These are phyloP conservation scores for Pythium phragmitis DNA, from an alignment of 352 stramenopile species.

Conservation along the genomic window DNA sequence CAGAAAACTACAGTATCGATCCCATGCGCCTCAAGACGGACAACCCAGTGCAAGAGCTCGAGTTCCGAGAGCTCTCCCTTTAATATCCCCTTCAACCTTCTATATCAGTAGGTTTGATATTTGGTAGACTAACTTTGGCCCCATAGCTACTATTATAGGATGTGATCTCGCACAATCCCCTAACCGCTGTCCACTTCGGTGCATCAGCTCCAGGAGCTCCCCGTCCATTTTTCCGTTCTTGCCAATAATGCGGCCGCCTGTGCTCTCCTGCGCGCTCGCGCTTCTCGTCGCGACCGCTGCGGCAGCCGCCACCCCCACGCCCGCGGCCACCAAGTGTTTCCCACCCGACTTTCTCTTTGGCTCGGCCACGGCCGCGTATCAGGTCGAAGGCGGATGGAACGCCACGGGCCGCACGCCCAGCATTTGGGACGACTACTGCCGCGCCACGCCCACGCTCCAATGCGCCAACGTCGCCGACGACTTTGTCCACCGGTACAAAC, in stretches of 20 bases:
- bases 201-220: not conserved
- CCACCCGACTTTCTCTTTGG: conserved; percentile 83
- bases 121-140: too few species aligned
- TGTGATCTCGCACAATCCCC: too few species aligned
- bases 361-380: conserved; percentile 88
- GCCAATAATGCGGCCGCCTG: not conserved
- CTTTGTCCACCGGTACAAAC: conserved; percentile 88
- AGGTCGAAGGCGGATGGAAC: conserved; percentile 91
- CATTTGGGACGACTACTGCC: conserved; percentile 95
- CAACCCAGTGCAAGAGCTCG: too few species aligned
- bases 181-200: too few species aligned
- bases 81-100: too few species aligned
- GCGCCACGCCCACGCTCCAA: conserved; percentile 55
- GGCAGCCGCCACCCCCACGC: not conserved
- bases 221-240: not conserved
- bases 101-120: too few species aligned
- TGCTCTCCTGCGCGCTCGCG: not conserved
- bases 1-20: not conserved
- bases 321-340: conserved; percentile 36
- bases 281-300: not conserved
- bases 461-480: conserved; percentile 93
- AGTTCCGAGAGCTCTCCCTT: too few species aligned
- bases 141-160: too few species aligned
- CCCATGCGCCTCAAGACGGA: too few species aligned
- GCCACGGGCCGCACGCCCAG: conserved; percentile 70